phyloP scores from a whole-genome alignment of 2,329 filamentous ascomycete genomes.

The Colletotrichum sp. region DNA sequence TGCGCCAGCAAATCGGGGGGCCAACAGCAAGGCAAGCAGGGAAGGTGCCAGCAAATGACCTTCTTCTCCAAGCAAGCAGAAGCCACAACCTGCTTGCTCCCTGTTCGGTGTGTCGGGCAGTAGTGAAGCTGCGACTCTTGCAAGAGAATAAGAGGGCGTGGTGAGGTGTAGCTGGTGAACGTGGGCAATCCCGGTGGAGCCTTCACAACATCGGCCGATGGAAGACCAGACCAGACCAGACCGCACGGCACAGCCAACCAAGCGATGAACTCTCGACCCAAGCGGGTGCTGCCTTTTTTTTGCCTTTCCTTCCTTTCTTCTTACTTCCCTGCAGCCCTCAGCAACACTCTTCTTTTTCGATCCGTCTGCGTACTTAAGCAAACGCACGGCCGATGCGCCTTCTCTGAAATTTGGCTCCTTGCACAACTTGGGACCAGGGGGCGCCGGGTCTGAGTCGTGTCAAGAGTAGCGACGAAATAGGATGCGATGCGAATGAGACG shows the following conservation, averaged over 20 bases:
- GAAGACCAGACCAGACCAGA: neutral
- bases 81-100: neutral
- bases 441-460: neutral
- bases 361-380: constrained; percentile 1
- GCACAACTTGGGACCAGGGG: constrained; percentile 10
- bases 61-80: neutral
- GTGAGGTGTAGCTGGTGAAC: neutral
- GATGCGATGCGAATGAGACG: neutral
- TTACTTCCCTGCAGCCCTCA: neutral
- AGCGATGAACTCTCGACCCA: constrained; percentile 7
- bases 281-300: neutral
- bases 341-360: neutral
- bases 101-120: constrained; percentile 1
- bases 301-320: neutral
- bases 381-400: constrained; percentile 11
- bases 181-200: constrained; percentile 4
- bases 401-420: neutral
- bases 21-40: constrained; percentile 9
- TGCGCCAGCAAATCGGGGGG: constrained; percentile 7
- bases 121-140: neutral
- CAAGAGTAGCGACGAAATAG: neutral
- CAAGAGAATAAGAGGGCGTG: neutral
- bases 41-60: constrained; percentile 11
- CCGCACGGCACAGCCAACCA: neutral
- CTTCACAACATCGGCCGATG: constrained; percentile 2